phyloP scores from a whole-genome alignment of 352 stramenopile genomes.

The Lagenidium sp. region DNA sequence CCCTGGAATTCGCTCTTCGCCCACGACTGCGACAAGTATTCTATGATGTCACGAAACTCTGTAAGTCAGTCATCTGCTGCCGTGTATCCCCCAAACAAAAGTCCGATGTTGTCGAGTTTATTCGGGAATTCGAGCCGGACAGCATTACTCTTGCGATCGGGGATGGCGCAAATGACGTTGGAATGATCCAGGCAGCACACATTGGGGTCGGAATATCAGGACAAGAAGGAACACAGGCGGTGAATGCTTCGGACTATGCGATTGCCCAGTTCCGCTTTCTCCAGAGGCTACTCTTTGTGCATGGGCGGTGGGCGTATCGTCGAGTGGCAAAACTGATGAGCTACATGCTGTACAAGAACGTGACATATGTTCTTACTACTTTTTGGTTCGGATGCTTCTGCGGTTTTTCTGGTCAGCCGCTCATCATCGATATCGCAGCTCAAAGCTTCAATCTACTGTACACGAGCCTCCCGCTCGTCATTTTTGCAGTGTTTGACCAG shows the following conservation, averaged over 20 bases:
- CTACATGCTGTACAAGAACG: constrained; percentile 96
- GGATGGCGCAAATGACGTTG: constrained; percentile 96
- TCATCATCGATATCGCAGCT: constrained; percentile 68
- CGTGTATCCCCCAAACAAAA: constrained; percentile 87
- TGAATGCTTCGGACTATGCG: constrained; percentile 91
- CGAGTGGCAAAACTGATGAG: constrained; percentile 88
- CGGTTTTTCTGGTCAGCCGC: constrained; percentile 68
- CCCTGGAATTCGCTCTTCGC: constrained; percentile 66
- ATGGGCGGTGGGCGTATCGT: constrained; percentile 90
- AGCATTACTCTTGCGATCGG: constrained; percentile 88
- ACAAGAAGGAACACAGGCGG: constrained; percentile 88
- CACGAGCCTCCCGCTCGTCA: constrained; percentile 61
- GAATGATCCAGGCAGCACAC: constrained; percentile 92
- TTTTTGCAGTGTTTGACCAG: constrained; percentile 75
- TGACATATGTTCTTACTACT: constrained; percentile 75
- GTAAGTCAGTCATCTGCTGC: constrained; percentile 81
- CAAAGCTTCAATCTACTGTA: constrained; percentile 84
- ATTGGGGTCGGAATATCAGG: constrained; percentile 91
- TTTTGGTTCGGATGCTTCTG: constrained; percentile 81
- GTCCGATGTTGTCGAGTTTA: constrained; percentile 66
- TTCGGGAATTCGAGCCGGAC: constrained; percentile 56
- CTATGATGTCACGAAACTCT: constrained; percentile 61
- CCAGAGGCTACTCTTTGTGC: constrained; percentile 86
- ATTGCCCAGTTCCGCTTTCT: constrained; percentile 93
- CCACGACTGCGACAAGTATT: constrained; percentile 41